Evolutionary conservation across 805 yeast species (phyloP).

Genomic region (Nakazawaea peltata): DNA sequence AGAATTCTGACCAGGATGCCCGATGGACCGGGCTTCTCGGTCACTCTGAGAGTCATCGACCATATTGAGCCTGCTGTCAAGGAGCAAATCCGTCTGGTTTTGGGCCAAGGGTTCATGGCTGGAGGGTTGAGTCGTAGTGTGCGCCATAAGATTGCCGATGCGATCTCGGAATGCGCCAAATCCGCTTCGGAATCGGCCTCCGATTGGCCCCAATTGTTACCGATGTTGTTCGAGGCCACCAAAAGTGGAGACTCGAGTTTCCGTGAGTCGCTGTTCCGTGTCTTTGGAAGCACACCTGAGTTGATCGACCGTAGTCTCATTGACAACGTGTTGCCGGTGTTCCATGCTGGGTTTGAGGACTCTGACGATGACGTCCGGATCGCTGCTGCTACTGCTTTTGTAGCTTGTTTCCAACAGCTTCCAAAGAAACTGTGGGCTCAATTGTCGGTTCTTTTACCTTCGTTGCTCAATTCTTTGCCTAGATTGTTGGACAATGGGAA

Average conservation of each 20-base stretch:
- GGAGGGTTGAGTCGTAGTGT: slow-evolving; percentile 64
- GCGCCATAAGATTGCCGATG: slow-evolving; percentile 90
- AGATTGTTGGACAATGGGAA: slow-evolving; percentile 73
- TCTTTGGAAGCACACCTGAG: slow-evolving; percentile 78
- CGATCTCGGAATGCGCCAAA: slow-evolving; percentile 85
- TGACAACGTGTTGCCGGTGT: slow-evolving; percentile 53
- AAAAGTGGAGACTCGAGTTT: slow-evolving; percentile 47
- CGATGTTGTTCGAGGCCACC: slow-evolving; percentile 64
- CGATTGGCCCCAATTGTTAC: slow-evolving; percentile 74
- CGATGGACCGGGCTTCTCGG: slow-evolving; percentile 46
- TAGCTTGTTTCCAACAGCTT: slow-evolving; percentile 74
- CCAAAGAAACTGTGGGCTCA: slow-evolving; percentile 75
- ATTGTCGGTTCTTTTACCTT: slow-evolving; percentile 74
- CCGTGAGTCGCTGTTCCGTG: slow-evolving; percentile 88
- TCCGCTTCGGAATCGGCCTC: slow-evolving; percentile 47
- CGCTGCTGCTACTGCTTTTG: slow-evolving; percentile 88
- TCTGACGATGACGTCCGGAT: slow-evolving; percentile 75
- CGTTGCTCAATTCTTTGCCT: slow-evolving; percentile 79
- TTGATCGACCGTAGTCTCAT: slow-evolving; percentile 56
- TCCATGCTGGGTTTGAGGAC: slow-evolving; percentile 78
- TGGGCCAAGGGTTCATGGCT: slow-evolving; percentile 62
- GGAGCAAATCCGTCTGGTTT: slow-evolving; percentile 51
- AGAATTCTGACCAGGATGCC: slow-evolving; percentile 80
- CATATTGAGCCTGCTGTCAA: slow-evolving; percentile 51
- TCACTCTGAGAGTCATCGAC: slow-evolving; percentile 75